Conservation (phyloP, 2,329 filamentous ascomycete genomes). For the Iodosphaeria phyllophila region DNA sequence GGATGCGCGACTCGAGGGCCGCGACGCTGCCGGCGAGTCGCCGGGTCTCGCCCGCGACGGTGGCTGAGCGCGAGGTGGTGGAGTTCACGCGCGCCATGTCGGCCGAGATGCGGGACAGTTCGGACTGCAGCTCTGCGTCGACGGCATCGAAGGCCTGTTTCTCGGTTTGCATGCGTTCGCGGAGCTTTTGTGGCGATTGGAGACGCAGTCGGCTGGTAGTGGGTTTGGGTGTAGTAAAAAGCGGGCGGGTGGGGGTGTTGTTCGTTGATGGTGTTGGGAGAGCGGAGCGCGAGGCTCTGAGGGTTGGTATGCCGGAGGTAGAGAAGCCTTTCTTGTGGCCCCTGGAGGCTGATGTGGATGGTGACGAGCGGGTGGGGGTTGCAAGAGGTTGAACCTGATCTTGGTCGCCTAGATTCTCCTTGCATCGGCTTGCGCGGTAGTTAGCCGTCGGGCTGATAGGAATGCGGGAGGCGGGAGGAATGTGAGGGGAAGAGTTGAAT, state of each 20-base stretch:
- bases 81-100: conserved; percentile 49
- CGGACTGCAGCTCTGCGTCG: conserved; percentile 51
- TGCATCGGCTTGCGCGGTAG: conserved; percentile 25
- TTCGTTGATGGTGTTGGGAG: not conserved
- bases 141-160: conserved; percentile 54
- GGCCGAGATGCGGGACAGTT: conserved; percentile 62
- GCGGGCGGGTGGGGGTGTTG: conserved; percentile 5
- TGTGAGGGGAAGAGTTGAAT: conserved; percentile 32
- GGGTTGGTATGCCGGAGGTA: conserved; percentile 32
- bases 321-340: conserved; percentile 31
- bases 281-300: conserved; percentile 14
- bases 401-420: conserved; percentile 22
- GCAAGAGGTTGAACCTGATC: no score
- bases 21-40: conserved; percentile 38
- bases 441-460: conserved; percentile 28
- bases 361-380: conserved; percentile 5
- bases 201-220: conserved; percentile 40
- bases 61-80: conserved; percentile 16
- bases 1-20: conserved; percentile 49
- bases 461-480: conserved; percentile 23
- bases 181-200: conserved; percentile 55
- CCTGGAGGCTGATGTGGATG: conserved; percentile 7
- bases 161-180: conserved; percentile 71
- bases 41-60: conserved; percentile 25
- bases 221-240: conserved; percentile 19